phyloP scores from a whole-genome alignment of 1,139 yeast genomes.

The Ogataea hybrid region DNA sequence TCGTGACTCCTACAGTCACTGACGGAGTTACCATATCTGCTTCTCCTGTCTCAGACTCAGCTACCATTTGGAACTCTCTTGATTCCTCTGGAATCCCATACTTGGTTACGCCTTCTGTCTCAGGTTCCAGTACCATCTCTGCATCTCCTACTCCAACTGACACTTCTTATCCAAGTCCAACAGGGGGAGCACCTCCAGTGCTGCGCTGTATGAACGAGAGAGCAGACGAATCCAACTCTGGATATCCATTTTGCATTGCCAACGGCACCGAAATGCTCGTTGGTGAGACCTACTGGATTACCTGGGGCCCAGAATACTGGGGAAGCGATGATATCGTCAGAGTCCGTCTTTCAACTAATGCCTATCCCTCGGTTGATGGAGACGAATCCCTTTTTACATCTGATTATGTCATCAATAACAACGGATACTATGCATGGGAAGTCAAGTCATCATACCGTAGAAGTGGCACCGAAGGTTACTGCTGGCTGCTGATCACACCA shows the following conservation, averaged over 20 bases:
- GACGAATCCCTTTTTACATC: conserved; percentile 33
- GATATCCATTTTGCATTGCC: conserved; percentile 40
- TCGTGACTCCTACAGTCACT: conserved; percentile 39
- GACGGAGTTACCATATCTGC: conserved; percentile 41
- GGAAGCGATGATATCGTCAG: conserved; percentile 34
- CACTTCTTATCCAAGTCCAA: conserved; percentile 31
- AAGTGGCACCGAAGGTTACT: conserved; percentile 31
- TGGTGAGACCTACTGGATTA: conserved; percentile 43
- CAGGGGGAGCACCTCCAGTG: conserved; percentile 38
- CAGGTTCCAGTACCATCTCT: conserved; percentile 31
- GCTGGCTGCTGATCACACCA: conserved; percentile 38
- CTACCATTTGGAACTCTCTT: conserved; percentile 41
- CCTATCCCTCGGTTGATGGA: conserved; percentile 34
- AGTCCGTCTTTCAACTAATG: conserved; percentile 33
- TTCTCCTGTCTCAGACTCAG: conserved; percentile 41
- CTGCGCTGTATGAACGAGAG: conserved; percentile 39
- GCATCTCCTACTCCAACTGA: conserved; percentile 38
- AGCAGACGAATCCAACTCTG: conserved; percentile 19
- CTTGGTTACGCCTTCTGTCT: conserved; percentile 36
- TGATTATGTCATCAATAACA: conserved; percentile 34
- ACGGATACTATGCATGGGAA: conserved; percentile 38
- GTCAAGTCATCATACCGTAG: conserved; percentile 32
- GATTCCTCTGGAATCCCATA: conserved; percentile 40
- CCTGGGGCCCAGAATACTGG: conserved; percentile 44
- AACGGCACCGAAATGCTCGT: conserved; percentile 41